Conservation (phyloP, 164 flowering plant genomes). For the Litsea cubeba region DNA sequence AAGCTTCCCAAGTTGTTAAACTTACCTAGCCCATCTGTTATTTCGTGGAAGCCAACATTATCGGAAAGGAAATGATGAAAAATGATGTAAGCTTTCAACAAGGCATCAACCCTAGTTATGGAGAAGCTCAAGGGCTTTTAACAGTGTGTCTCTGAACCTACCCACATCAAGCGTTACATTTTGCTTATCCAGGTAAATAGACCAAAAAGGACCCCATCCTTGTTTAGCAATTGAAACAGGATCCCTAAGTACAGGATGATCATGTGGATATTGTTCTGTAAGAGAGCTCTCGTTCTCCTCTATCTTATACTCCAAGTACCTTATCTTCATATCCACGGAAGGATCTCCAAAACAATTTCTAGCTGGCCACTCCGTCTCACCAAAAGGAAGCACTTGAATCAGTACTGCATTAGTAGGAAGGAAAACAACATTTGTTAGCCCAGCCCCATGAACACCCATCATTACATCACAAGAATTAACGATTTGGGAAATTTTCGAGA, state of each 20-base stretch:
- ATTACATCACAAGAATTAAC: slow-evolving; percentile 33
- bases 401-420: slow-evolving; percentile 25
- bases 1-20: too few species aligned
- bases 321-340: slow-evolving; percentile 21
- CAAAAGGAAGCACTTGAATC: slow-evolving; percentile 31
- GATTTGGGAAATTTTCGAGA: slow-evolving; percentile 1
- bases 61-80: background rate
- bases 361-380: slow-evolving; percentile 17
- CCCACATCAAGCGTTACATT: slow-evolving; percentile 12
- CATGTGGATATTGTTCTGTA: slow-evolving; percentile 14
- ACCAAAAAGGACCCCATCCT: slow-evolving; percentile 4
- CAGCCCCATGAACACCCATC: slow-evolving; percentile 48
- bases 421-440: slow-evolving; percentile 31
- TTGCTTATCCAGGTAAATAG: slow-evolving; percentile 10
- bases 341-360: slow-evolving; percentile 15
- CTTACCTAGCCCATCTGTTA: too few species aligned
- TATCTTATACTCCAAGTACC: slow-evolving; percentile 30
- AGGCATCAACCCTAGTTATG: background rate
- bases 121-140: slow-evolving; percentile 12
- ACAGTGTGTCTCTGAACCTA: slow-evolving; percentile 7
- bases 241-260: slow-evolving; percentile 18
- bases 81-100: background rate
- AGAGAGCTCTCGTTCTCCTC: slow-evolving; percentile 26
- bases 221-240: slow-evolving; percentile 7
- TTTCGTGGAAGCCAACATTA: too few species aligned